Conservation (phyloP, 1,284 basidiomycete genomes). For the Agaricales sp. region DNA sequence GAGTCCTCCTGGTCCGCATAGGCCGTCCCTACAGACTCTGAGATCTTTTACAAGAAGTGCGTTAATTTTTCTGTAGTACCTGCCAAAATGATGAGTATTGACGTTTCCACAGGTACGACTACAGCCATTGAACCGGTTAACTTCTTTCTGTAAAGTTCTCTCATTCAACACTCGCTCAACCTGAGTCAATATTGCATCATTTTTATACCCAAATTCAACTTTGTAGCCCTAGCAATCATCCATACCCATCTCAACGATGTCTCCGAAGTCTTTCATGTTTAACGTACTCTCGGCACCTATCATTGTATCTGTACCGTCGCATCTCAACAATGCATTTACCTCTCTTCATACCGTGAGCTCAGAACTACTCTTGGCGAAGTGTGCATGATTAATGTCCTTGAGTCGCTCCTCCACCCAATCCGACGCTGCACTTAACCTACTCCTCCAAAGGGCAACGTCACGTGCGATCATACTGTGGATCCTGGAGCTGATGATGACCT, state of each 20-base stretch:
- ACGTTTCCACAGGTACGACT: slow-evolving; percentile 49
- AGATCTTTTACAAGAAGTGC: slow-evolving; percentile 85
- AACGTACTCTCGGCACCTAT: too few species aligned
- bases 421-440: not conserved
- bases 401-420: too few species aligned
- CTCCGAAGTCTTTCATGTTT: too few species aligned
- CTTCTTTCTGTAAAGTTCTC: not conserved
- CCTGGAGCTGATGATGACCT: not conserved
- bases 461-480: too few species aligned
- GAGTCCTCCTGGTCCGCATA: slow-evolving; percentile 14
- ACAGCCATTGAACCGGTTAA: slow-evolving; percentile 33
- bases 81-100: slow-evolving; percentile 5
- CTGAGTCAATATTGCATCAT: not conserved
- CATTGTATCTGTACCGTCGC: not conserved
- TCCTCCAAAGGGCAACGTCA: not conserved
- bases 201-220: not conserved
- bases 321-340: not conserved
- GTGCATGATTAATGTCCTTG: too few species aligned
- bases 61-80: slow-evolving; percentile 14
- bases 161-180: not conserved
- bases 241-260: not conserved
- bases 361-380: too few species aligned
- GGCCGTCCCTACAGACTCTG: slow-evolving; percentile 64
- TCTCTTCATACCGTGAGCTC: not conserved
- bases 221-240: not conserved